Evolutionary conservation across 1,284 basidiomycete genomes (phyloP).

Genomic region (Ganoderma sp.): DNA sequence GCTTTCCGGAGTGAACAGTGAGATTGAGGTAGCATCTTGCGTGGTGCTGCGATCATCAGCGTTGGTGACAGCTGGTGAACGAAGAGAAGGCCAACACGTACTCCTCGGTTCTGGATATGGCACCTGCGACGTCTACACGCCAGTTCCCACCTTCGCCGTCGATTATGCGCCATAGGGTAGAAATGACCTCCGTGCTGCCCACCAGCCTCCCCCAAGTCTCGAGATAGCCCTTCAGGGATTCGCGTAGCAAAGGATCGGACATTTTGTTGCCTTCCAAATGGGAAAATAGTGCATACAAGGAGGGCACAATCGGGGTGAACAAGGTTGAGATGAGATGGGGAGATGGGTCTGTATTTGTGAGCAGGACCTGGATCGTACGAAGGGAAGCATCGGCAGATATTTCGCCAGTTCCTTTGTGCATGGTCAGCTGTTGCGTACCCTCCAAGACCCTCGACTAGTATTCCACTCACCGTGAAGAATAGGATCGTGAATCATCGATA

Average conservation of each 20-base stretch:
- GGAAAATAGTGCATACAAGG: slow-evolving; percentile 69
- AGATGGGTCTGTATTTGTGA: slow-evolving; percentile 81
- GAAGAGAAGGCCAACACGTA: slow-evolving; percentile 36
- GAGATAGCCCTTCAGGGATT: slow-evolving; percentile 64
- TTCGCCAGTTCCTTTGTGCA: slow-evolving; percentile 13
- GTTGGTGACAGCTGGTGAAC: background rate
- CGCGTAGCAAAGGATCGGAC: slow-evolving; percentile 65
- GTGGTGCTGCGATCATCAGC: background rate
- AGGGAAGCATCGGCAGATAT: slow-evolving; percentile 49
- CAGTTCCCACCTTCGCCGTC: slow-evolving; percentile 60
- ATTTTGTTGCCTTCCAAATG: slow-evolving; percentile 59
- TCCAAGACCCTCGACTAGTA: background rate
- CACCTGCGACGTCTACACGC: slow-evolving; percentile 59
- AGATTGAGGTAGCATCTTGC: slow-evolving; percentile 41
- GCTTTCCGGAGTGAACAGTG: slow-evolving; percentile 59
- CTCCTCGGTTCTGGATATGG: slow-evolving; percentile 50
- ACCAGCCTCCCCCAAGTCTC: slow-evolving; percentile 78
- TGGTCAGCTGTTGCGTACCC: background rate
- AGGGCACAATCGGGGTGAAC: slow-evolving; percentile 70
- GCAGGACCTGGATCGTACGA: slow-evolving; percentile 56
- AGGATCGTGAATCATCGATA: slow-evolving; percentile 52
- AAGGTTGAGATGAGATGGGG: slow-evolving; percentile 67
- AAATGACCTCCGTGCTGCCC: slow-evolving; percentile 55
- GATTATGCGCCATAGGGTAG: slow-evolving; percentile 67
- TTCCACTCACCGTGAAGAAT: slow-evolving; percentile 40